Percentiles rank a stretch among this genome's conserved stretches.
phyloP scores from a whole-genome alignment of 108 stramenopile species.

The Conticribra weissflogii region DNA sequence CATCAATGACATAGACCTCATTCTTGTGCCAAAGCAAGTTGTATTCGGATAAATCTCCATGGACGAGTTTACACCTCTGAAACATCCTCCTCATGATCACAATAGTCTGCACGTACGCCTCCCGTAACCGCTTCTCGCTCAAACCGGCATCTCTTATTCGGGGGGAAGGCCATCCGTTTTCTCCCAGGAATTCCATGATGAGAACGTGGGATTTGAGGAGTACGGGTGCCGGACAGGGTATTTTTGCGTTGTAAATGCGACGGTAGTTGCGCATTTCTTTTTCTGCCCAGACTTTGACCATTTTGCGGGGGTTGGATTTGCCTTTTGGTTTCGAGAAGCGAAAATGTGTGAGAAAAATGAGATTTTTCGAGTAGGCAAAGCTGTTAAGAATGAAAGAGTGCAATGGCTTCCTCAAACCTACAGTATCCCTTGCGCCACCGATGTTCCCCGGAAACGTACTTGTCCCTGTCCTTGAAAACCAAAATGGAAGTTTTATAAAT shows the following conservation, averaged over 20 bases:
- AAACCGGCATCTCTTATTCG: conserved; percentile 91
- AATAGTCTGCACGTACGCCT: conserved; percentile 88
- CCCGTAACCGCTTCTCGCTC: conserved; percentile 66
- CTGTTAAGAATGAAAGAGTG: no score
- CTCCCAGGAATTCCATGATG: conserved; percentile 98
- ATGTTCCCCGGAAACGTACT: conserved; percentile 98
- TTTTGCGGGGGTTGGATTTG: conserved; percentile 98
- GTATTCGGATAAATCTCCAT: conserved; percentile 95
- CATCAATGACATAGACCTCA: conserved; percentile 95
- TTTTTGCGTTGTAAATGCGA: conserved; percentile 83
- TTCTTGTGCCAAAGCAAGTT: conserved; percentile 96
- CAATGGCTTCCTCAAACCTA: no score
- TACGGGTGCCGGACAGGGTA: conserved; percentile 89
- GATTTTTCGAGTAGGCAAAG: no score
- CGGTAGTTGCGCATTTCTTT: conserved; percentile 98
- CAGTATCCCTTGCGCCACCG: conserved; percentile 98
- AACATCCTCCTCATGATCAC: conserved; percentile 90
- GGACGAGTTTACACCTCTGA: conserved; percentile 90
- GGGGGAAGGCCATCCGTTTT: conserved; percentile 95
- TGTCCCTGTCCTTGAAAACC: conserved; percentile 98
- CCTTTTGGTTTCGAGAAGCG: conserved; percentile 39
- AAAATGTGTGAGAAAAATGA: no score
- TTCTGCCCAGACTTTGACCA: conserved; percentile 99
- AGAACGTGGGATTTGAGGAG: conserved; percentile 94
- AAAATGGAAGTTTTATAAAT: conserved; percentile 99